These are phyloP conservation scores for Diutina rugosa DNA, from an alignment of 1,139 yeast species.

Conservation along the genomic window DNA sequence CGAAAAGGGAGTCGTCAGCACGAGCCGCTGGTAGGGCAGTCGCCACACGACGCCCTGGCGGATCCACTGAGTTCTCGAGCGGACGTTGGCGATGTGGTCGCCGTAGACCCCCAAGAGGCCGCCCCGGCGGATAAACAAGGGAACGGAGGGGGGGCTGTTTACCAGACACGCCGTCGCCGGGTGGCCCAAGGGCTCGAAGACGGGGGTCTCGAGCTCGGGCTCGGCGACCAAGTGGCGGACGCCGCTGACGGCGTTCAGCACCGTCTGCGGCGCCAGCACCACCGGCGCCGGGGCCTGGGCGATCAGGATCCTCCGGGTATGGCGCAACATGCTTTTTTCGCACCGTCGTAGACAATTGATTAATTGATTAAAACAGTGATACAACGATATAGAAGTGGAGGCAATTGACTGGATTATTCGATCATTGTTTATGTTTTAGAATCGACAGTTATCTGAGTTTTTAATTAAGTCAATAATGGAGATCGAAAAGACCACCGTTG, in stretches of 20 bases:
- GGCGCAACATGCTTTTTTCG: not conserved
- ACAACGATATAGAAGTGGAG: no score
- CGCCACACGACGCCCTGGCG: conserved; percentile 25
- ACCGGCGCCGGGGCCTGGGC: not conserved
- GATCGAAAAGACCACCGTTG: no score
- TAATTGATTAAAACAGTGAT: not conserved
- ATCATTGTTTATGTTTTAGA: no score
- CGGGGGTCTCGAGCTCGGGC: not conserved
- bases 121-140: conserved; percentile 33
- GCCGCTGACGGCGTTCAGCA: not conserved
- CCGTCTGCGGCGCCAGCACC: not conserved
- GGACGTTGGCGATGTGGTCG: conserved; percentile 8
- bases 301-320: not conserved
- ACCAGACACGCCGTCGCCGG: not conserved
- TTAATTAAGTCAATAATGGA: no score
- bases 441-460: no score
- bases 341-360: not conserved
- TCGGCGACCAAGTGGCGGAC: conserved; percentile 1
- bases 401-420: no score
- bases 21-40: conserved; percentile 29
- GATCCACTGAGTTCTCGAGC: conserved; percentile 19
- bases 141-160: conserved; percentile 38
- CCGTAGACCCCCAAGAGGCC: conserved; percentile 37
- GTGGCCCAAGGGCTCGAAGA: not conserved
- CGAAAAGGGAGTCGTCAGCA: conserved; percentile 36